These are phyloP conservation scores for Posidonia australis DNA, from an alignment of 106 monocot genomes.

Conservation along the genomic window DNA sequence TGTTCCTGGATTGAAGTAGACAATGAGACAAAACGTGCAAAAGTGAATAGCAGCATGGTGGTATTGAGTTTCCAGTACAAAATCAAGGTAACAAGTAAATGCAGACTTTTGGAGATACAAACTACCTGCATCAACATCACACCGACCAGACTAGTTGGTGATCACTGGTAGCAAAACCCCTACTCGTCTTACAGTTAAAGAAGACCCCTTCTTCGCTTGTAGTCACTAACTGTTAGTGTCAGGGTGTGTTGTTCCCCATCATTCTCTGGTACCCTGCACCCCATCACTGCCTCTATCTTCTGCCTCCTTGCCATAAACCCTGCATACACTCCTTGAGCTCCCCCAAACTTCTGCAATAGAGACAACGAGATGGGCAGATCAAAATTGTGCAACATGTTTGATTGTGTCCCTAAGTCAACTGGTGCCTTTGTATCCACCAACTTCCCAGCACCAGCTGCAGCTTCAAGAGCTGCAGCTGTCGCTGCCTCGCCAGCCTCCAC, in stretches of 20 bases:
- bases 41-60: too few relatives aligned
- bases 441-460: conserved; percentile 85
- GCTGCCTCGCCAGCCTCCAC: conserved; percentile 28
- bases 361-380: conserved; percentile 75
- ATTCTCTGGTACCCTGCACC: conserved; percentile 58
- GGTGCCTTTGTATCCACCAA: conserved; percentile 82
- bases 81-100: too few relatives aligned
- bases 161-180: too few relatives aligned
- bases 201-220: conserved; percentile 79
- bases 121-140: too few relatives aligned
- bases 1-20: too few relatives aligned
- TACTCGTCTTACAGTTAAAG: too few relatives aligned
- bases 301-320: conserved; percentile 82
- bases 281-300: conserved; percentile 68
- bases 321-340: conserved; percentile 36
- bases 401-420: conserved; percentile 60
- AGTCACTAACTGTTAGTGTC: conserved; percentile 83
- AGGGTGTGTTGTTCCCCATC: conserved; percentile 71
- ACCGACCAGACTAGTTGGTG: too few relatives aligned
- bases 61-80: too few relatives aligned
- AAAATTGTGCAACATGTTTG: conserved; percentile 61
- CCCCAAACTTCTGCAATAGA: conserved; percentile 61
- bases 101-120: too few relatives aligned
- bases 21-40: too few relatives aligned
- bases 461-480: conserved; percentile 67